Conservation (phyloP, 768 basidiomycete species). For the Ramaria rubella region DNA sequence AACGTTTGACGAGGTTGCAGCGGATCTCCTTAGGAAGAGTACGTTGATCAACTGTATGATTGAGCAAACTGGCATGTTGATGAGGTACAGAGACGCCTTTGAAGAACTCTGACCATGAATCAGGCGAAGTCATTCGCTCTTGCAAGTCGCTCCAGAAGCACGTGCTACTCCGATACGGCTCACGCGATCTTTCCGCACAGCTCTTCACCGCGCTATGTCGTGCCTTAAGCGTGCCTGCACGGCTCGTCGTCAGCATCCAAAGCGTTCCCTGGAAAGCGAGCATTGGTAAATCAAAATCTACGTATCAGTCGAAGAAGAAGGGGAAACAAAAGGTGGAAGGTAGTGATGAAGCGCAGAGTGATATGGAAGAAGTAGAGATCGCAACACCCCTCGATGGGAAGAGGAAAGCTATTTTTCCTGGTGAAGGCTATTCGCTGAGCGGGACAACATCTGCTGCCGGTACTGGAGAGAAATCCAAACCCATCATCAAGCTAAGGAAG, state of each 20-base stretch:
- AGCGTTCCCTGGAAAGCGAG: slow-evolving; percentile 83
- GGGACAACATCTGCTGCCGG: slow-evolving; percentile 21
- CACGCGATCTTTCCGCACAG: slow-evolving; percentile 81
- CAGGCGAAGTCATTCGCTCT: slow-evolving; percentile 64
- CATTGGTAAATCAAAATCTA: slow-evolving; percentile 49
- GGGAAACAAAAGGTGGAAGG: slow-evolving; percentile 14
- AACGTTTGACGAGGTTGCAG: slow-evolving; percentile 70
- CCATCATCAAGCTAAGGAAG: slow-evolving; percentile 54
- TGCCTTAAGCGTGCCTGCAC: slow-evolving; percentile 76
- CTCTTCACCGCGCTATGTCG: slow-evolving; percentile 88
- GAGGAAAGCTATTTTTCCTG: slow-evolving; percentile 30
- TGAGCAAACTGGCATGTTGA: slow-evolving; percentile 23
- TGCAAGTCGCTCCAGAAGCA: slow-evolving; percentile 92
- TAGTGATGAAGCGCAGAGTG: slow-evolving; percentile 28
- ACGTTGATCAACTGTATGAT: slow-evolving; percentile 14
- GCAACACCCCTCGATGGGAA: slow-evolving; percentile 25
- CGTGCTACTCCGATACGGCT: slow-evolving; percentile 70
- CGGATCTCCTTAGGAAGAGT: slow-evolving; percentile 21
- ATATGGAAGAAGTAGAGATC: slow-evolving; percentile 28
- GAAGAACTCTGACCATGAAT: slow-evolving; percentile 30
- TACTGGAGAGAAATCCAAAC: slow-evolving; percentile 49
- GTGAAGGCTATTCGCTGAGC: slow-evolving; percentile 32
- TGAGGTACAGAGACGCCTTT: slow-evolving; percentile 37
- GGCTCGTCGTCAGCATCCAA: slow-evolving; percentile 86
- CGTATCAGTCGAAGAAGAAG: slow-evolving; percentile 29